Conservation (phyloP, 371 early-diverging fungal species). For the Mortierella polycephala region DNA sequence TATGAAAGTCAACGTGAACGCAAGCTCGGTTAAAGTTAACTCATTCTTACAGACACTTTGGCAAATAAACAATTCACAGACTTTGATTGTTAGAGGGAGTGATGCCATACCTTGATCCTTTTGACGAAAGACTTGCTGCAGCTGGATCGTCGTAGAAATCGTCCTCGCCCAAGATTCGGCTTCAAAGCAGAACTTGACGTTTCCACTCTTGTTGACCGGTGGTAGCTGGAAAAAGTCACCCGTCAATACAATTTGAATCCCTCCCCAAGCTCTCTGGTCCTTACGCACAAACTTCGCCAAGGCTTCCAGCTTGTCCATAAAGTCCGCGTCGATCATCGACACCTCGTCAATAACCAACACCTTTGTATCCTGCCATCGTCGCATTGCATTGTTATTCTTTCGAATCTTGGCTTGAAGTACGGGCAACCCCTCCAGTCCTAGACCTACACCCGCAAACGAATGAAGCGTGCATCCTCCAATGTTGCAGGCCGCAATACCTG, state of each 20-base stretch:
- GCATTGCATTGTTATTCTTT: neutral
- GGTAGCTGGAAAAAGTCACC: conserved; percentile 77
- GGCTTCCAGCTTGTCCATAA: conserved; percentile 38
- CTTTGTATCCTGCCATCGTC: conserved; percentile 52
- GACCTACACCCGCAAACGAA: conserved; percentile 64
- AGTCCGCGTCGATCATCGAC: conserved; percentile 60
- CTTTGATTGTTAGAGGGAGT: neutral
- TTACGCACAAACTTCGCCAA: conserved; percentile 27
- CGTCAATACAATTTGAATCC: conserved; percentile 63
- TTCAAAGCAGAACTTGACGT: conserved; percentile 74
- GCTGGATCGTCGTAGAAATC: conserved; percentile 57
- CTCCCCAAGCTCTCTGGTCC: conserved; percentile 61
- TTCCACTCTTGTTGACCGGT: conserved; percentile 55
- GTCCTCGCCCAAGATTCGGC: conserved; percentile 69
- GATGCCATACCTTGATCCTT: conserved; percentile 56
- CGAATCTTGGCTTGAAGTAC: conserved; percentile 10
- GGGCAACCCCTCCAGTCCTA: conserved; percentile 20
- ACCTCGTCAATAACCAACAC: conserved; percentile 68
- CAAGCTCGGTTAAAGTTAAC: conserved; percentile 17
- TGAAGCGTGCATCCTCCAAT: conserved; percentile 71
- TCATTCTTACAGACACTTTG: neutral
- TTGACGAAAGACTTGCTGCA: conserved; percentile 62
- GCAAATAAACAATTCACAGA: neutral
- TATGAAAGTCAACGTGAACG: conserved; percentile 1
- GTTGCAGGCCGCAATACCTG: conserved; percentile 57